Conservation (phyloP, 371 early-diverging fungal genomes). For the Rhizopus delemar region DNA sequence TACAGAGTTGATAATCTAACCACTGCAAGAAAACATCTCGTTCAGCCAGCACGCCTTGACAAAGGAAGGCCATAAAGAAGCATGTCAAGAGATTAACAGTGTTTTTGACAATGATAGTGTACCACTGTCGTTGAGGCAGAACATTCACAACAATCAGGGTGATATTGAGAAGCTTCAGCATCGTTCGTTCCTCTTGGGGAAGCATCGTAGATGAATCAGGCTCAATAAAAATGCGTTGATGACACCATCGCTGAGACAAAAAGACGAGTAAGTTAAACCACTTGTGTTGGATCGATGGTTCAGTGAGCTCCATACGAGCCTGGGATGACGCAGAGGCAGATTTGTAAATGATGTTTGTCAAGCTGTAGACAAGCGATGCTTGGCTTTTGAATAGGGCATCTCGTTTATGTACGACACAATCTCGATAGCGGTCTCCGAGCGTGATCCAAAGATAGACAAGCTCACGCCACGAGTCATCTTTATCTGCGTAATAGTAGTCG, state of each 20-base stretch:
- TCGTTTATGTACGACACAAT: too few relatives aligned
- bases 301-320: neutral
- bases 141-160: neutral
- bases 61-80: constrained; percentile 28
- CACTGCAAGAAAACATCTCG: constrained; percentile 3
- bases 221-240: neutral
- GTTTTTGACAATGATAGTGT: constrained; percentile 9
- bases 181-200: neutral
- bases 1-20: constrained; percentile 16
- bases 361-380: neutral
- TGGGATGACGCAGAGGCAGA: neutral
- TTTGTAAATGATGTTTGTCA: neutral
- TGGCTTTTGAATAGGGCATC: too few relatives aligned
- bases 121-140: neutral
- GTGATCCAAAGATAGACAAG: too few relatives aligned
- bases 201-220: neutral
- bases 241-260: neutral
- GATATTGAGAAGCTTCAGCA: neutral
- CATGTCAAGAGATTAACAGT: constrained; percentile 20
- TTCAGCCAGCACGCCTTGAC: constrained; percentile 25
- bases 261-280: neutral
- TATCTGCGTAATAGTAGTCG: too few relatives aligned
- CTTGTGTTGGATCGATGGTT: neutral
- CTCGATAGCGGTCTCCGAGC: too few relatives aligned
- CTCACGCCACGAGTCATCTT: too few relatives aligned